Evolutionary conservation across 495 filamentous ascomycete genomes (phyloP), one percentile per base, ranked within the genome.

Genomic region (Neurospora sp.): DNA sequence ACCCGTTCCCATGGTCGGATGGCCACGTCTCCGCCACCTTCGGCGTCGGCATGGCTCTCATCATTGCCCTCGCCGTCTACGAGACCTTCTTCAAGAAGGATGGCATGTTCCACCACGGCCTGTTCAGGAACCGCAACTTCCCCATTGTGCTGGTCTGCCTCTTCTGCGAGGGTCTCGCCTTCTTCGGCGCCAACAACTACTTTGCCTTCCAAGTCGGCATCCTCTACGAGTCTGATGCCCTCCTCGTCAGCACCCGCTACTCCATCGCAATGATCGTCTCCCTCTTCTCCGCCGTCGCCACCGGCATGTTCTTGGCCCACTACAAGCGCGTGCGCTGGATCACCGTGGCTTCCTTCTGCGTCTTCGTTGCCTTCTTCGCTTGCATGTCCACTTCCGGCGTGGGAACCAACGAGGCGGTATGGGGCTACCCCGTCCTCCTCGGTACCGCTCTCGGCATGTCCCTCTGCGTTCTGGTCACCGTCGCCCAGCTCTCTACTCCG

Each of bases 161-260:
- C 3, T 82, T 81, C 59, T 74, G 69, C 65, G 81, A 82, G 71
- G 80, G 81, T 37, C 20, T 81, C 14, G 78, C 76, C 39, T 82
- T 82, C 45, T 81, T 81, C 47, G 77, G 73, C 35, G 79, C 80
- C 18, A 82, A 82, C 73, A 80, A 71, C 69, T 82, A 82, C 61
- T 81, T 80, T 68, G 77, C 80, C 35, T 82, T 78, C 74, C 74
- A 82, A 73, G 75, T 80, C 7, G 70, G 72, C 41, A 69, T 79
- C 4, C 74, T 81, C 20, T 81, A 77, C 69, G 77, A 80, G 74
- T 73, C 73, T 0, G 78, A 81, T 47, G 40, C 71, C 20, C 70
- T 81, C 16, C 39, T 75, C 1, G 73, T 76, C 16, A 72, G 75
- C 45, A 31, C 76, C 10, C 72, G 77, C 27, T 82, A 78, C 73